Conservation (phyloP, 257 asterid genomes). For the Cinchona pubescens region DNA sequence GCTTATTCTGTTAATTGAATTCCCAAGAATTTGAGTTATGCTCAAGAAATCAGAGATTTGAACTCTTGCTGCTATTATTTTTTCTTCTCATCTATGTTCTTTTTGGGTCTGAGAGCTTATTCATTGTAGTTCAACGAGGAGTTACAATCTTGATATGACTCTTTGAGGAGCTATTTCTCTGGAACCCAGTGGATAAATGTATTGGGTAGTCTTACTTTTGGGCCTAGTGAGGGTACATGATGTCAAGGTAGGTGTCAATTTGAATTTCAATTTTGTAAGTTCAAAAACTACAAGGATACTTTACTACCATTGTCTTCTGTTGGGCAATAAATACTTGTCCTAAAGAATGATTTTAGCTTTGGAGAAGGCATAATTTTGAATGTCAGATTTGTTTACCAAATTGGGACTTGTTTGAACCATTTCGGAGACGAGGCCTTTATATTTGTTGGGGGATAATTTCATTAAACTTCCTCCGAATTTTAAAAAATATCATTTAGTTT, state of each 20-base stretch:
- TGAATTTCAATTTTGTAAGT: background rate
- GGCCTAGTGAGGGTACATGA: background rate
- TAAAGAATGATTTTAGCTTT: no score
- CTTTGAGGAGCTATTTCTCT: background rate
- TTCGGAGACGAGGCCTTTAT: no score
- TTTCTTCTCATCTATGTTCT: background rate
- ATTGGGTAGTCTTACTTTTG: background rate
- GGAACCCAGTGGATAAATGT: background rate
- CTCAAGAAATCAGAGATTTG: background rate
- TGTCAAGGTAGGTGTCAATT: background rate
- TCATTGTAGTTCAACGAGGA: background rate
- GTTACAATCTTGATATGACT: background rate
- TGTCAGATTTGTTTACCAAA: background rate
- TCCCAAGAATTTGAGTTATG: background rate
- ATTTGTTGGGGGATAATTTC: no score
- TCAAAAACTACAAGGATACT: background rate
- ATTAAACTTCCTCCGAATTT: no score
- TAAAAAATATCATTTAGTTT: no score
- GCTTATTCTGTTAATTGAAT: background rate
- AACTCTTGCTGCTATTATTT: background rate
- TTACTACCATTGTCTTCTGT: background rate
- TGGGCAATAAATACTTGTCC: no score
- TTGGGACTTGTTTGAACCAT: background rate
- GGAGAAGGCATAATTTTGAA: background rate
- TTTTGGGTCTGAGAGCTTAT: background rate